Evolutionary conservation across 23 red algal genomes (phyloP), one percentile per base, ranked within the genome.

Genomic region (Gracilaria caudata): DNA sequence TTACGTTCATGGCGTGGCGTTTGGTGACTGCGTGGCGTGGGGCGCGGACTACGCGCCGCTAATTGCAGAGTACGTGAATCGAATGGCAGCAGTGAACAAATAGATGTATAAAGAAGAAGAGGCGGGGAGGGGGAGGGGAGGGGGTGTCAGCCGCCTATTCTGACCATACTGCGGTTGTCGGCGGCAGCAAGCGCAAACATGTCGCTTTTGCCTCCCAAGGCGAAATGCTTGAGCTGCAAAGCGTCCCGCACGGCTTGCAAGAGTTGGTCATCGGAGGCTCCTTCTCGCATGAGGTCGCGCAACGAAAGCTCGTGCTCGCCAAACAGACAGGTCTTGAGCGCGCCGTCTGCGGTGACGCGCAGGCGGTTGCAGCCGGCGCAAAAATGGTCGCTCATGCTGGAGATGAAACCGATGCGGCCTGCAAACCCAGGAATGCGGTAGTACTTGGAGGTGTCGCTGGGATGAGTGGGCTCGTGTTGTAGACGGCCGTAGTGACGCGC

Each of bases 1-100:
- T 66, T 98, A 93, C 78, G 34, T 64, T 4, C 91, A 86, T 34
- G 96, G 96, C 33, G 93, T 98, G 14, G 92, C 96, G 38, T 98
- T 98, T 87, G 96, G 96, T 21, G 96, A 98, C 85, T 98, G 96
- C 47, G 96, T 98, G 32, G 57, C 63, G 77, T 98, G 89, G 92
- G 96, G 91, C 14, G 64, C 65, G 36, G 82, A 98, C 28, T 78
- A 73, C 40, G 92, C 92, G n/a, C 65, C 63, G 23, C 68, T 44
- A 44, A 82, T 94, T 21, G 82, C 64, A 19, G 77, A 80, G 30
- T 80, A 57, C 34, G 70, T 75, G 37, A 45, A 19, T 9, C 23
- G 70, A 29, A 45, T 24, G 70, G 70, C 70, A 34, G 70, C 20
- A 21, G 70, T 47, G 37, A 65, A 32, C 26, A 28, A 35, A 35